Evolutionary conservation across 352 stramenopile genomes (phyloP).

Genomic region (Globisporangium heterothallicum): DNA sequence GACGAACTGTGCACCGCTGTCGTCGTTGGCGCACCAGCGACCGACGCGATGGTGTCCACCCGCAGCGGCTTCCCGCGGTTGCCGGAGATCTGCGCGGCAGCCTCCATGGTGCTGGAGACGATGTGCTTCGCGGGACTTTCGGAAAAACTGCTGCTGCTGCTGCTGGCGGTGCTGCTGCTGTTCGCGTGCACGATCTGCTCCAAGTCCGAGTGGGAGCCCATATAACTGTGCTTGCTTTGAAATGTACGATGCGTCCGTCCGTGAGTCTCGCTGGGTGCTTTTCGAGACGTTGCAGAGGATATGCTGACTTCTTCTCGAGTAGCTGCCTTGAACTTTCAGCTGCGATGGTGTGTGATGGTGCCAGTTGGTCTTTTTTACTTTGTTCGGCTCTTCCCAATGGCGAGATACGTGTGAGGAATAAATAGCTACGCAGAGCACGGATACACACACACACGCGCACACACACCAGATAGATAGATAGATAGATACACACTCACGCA

Average conservation of each 20-base stretch:
- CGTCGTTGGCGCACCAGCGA: not conserved
- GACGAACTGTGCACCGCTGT: slow-evolving; percentile 10
- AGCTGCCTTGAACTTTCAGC: not conserved
- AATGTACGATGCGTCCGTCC: no score
- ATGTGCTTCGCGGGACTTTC: slow-evolving; percentile 1
- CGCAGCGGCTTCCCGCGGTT: slow-evolving; percentile 10
- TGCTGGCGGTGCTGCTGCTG: slow-evolving; percentile 10
- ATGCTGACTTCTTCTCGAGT: not conserved
- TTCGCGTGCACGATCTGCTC: slow-evolving; percentile 11
- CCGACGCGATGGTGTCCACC: slow-evolving; percentile 15
- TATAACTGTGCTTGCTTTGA: no score
- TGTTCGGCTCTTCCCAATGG: no score
- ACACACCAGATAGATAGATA: no score
- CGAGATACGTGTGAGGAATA: no score
- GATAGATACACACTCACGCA: not conserved
- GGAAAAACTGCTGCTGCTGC: slow-evolving; percentile 19
- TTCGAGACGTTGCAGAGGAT: not conserved
- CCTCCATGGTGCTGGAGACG: slow-evolving; percentile 34
- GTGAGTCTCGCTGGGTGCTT: no score
- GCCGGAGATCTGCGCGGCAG: slow-evolving; percentile 22
- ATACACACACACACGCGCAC: not conserved
- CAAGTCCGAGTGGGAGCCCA: slow-evolving; percentile 10
- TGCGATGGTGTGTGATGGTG: not conserved
- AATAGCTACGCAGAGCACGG: not conserved
- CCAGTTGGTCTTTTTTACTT: not conserved